phyloP scores from a whole-genome alignment of 2,329 filamentous ascomycete species.

The Cordyceps militaris region DNA sequence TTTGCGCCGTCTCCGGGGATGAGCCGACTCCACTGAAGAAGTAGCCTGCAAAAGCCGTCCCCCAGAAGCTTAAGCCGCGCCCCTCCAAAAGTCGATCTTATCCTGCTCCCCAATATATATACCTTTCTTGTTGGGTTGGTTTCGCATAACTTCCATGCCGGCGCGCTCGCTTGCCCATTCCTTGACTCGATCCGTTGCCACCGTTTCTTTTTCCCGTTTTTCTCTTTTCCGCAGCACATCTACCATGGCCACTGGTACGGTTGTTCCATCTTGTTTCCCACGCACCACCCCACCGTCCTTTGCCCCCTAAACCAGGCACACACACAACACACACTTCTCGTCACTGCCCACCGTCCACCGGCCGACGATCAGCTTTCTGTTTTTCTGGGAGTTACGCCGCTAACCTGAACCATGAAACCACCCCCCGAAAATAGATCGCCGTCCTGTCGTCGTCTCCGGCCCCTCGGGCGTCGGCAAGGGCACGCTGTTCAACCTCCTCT shows the following conservation, averaged over 20 bases:
- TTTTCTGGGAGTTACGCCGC: background rate
- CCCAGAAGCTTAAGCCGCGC: background rate
- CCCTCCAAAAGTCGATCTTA: background rate
- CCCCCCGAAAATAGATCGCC: conserved; percentile 38
- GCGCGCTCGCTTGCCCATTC: background rate
- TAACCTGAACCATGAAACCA: too few relatives aligned
- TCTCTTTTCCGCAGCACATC: background rate
- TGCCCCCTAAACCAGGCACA: background rate
- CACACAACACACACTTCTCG: conserved; percentile 2
- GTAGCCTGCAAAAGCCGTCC: background rate
- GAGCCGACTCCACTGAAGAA: conserved; percentile 4
- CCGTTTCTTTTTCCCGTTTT: background rate
- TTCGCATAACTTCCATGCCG: conserved; percentile 7
- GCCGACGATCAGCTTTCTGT: background rate
- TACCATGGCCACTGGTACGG: conserved; percentile 8
- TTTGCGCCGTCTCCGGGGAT: conserved; percentile 4
- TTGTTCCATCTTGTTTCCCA: background rate
- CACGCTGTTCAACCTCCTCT: conserved; percentile 67
- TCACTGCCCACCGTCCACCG: background rate
- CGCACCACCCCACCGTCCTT: background rate
- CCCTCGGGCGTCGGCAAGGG: conserved; percentile 77
- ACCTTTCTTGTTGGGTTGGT: background rate
- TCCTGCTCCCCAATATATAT: background rate
- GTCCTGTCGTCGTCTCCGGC: conserved; percentile 71
- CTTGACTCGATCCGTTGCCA: background rate